Evolutionary conservation across 2,329 filamentous ascomycete species (phyloP), one percentile per base, ranked within the genome.

Genomic region (Epichloe baconii): DNA sequence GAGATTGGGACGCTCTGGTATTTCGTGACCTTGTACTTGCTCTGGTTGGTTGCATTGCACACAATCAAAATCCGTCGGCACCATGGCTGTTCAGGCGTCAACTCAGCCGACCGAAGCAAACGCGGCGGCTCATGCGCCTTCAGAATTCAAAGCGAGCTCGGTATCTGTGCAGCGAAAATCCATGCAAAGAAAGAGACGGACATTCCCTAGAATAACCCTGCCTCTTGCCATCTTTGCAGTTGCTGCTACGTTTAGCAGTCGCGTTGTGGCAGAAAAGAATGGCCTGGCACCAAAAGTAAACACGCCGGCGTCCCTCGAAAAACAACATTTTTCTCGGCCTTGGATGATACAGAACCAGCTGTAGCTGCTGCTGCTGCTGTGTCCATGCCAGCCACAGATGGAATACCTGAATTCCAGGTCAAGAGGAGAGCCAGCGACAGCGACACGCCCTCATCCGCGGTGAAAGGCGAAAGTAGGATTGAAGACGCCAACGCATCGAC

Each of bases 141-240:
- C 51, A 19, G 43, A n/a, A 43, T 15, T 35, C 4, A 12, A 31
- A n/a, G 26, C 47, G 11, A 35, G 35, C 17, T 37, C 15, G 19
- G 8, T 17, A 17, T 23, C 19, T 10, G 26, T 11, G 10, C 19
- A 31, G 21, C 43, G 19, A 31, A 49, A 15, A 34, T 35, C 42
- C 12, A n/a, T 19, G 19, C 12, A 17, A 40, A 43, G 31, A 5
- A 26, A 19, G 14, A 45, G 47, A 35, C 38, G 44, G 15, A 21
- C 47, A 7, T 23, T 43, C 14, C 44, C 47, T 35, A 31, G 47
- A 7, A 44, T 53, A 17, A 36, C 47, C 2, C 19, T 50, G 34
- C 43, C 51, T 14, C 26, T 50, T 8, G 31, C 41, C 10, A 26
- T 53, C 5, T n/a, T 53, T 17, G 44, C 48, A 34, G 14, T 50